A percentile compares a stretch with the other conserved stretches of the same genome.
Evolutionary conservation across 495 filamentous ascomycete genomes (phyloP).

Genomic region (Penicillium dipodomyicola): DNA sequence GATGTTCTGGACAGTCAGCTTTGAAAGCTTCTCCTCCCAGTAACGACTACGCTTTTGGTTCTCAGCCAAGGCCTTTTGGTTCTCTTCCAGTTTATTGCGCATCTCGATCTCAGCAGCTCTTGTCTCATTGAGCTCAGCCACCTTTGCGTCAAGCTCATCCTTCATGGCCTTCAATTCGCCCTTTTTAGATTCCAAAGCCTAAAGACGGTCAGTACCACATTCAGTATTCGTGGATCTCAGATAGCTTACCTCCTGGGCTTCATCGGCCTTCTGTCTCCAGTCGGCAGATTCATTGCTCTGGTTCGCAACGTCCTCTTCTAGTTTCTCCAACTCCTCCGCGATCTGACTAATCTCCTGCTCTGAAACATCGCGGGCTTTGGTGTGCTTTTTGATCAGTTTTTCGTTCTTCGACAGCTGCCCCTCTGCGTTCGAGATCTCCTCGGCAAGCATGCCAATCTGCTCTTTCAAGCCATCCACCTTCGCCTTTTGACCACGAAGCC

Average conservation of each 20-base stretch:
- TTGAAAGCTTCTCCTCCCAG: constrained; percentile 86
- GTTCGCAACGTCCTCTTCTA: constrained; percentile 72
- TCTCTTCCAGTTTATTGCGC: constrained; percentile 93
- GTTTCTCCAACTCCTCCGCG: constrained; percentile 64
- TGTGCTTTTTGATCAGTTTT: constrained; percentile 83
- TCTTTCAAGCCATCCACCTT: constrained; percentile 91
- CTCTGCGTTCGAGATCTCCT: constrained; percentile 80
- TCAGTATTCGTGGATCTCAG: neutral
- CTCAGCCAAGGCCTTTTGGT: constrained; percentile 82
- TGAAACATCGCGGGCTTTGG: constrained; percentile 72
- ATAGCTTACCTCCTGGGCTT: constrained; percentile 68
- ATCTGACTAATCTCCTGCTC: constrained; percentile 72
- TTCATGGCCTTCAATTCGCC: constrained; percentile 77
- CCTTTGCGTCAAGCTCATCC: constrained; percentile 80
- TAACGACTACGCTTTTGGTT: constrained; percentile 81
- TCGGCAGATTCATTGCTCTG: constrained; percentile 73
- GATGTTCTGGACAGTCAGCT: constrained; percentile 71
- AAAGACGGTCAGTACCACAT: constrained; percentile 14
- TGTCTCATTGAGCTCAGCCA: constrained; percentile 82
- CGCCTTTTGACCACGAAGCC: constrained; percentile 82
- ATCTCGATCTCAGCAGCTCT: constrained; percentile 94
- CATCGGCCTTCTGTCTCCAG: constrained; percentile 71
- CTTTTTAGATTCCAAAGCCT: constrained; percentile 73
- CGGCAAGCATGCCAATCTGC: constrained; percentile 75
- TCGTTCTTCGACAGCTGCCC: constrained; percentile 84